Conservation (phyloP, 2,329 filamentous ascomycete genomes). For the Curvularia verruculosa region DNA sequence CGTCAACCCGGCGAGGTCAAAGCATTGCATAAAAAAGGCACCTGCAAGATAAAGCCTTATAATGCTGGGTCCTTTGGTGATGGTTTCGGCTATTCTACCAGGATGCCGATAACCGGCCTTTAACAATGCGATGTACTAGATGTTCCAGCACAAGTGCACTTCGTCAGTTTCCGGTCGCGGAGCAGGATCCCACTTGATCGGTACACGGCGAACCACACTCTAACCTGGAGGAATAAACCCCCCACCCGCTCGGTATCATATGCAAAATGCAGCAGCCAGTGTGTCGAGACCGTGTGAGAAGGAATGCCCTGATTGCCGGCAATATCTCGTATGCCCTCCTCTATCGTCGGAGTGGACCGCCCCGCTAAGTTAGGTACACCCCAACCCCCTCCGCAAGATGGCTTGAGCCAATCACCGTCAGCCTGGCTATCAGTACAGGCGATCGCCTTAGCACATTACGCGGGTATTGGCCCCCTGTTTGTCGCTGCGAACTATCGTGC, state of each 20-base stretch:
- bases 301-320: slow-evolving; percentile 8
- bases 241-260: slow-evolving; percentile 10
- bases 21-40: not conserved
- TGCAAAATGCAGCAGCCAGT: slow-evolving; percentile 11
- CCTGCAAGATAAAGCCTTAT: not conserved
- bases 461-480: slow-evolving; percentile 24
- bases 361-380: slow-evolving; percentile 28
- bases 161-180: slow-evolving; percentile 2
- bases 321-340: slow-evolving; percentile 6
- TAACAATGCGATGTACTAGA: not conserved
- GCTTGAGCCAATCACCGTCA: slow-evolving; percentile 33
- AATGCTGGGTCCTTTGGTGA: not conserved
- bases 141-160: not conserved
- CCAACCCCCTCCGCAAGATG: not conserved
- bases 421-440: slow-evolving; percentile 35
- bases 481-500: slow-evolving; percentile 16
- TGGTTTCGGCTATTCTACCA: not conserved
- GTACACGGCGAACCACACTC: slow-evolving; percentile 34
- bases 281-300: slow-evolving; percentile 27
- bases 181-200: slow-evolving; percentile 27
- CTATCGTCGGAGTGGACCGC: slow-evolving; percentile 42
- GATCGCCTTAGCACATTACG: slow-evolving; percentile 37
- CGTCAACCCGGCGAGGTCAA: not conserved
- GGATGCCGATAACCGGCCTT: slow-evolving; percentile 4
- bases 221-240: slow-evolving; percentile 10